These are phyloP conservation scores for Alternaria ventricosa DNA, from an alignment of 2,329 filamentous ascomycete species.

Conservation along the genomic window DNA sequence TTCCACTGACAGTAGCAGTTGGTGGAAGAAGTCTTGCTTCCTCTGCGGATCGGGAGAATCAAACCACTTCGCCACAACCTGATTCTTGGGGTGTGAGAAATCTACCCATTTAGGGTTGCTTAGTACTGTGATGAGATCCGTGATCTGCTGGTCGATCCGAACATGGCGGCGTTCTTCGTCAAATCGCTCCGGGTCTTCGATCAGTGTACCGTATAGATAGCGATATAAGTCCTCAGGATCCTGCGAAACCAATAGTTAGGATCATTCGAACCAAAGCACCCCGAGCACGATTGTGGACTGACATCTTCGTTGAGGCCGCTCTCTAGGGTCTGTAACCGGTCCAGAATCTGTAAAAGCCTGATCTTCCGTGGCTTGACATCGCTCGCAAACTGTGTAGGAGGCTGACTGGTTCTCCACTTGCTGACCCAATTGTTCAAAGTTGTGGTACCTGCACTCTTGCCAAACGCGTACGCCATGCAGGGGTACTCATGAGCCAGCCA, in stretches of 20 bases:
- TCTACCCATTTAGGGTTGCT: conserved; percentile 76
- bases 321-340: conserved; percentile 52
- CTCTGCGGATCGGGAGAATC: conserved; percentile 63
- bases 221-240: conserved; percentile 55
- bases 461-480: conserved; percentile 72
- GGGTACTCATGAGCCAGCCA: conserved; percentile 79
- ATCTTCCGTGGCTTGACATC: conserved; percentile 67
- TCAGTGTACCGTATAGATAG: conserved; percentile 70
- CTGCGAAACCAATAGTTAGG: conserved; percentile 47
- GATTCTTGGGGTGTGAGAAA: conserved; percentile 72
- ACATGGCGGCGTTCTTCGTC: conserved; percentile 61
- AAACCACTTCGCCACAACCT: conserved; percentile 76
- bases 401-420: conserved; percentile 63
- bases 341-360: conserved; percentile 58
- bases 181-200: conserved; percentile 70
- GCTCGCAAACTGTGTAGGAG: conserved; percentile 64
- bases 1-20: conserved; percentile 76
- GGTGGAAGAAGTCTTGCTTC: conserved; percentile 75
- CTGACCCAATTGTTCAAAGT: conserved; percentile 74
- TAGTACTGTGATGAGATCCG: conserved; percentile 72
- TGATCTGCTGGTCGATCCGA: conserved; percentile 73
- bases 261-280: conserved; percentile 19
- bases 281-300: conserved; percentile 32
- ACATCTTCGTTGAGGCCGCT: conserved; percentile 53
- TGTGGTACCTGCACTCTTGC: conserved; percentile 70